Base-by-base conservation (phyloP, 2,329 filamentous ascomycete genomes). In the Pyricularia grisea region DNA sequence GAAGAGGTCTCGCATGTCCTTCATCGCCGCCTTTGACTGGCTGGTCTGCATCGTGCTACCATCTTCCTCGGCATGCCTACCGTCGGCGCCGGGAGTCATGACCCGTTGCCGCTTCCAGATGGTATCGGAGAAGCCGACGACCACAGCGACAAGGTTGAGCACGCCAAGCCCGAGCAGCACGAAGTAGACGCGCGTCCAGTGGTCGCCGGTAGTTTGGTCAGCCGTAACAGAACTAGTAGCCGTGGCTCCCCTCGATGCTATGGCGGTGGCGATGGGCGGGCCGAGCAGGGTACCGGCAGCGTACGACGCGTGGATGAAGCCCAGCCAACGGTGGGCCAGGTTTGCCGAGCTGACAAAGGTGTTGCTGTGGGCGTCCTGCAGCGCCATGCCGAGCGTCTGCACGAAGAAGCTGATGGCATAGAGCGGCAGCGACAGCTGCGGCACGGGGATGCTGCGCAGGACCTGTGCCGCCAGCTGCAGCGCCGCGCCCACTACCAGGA, bases 291-390 rank as follows among this genome's bases (percentile, higher is more conserved):
- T 84, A 0, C 88, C 87, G 0, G 83, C 81, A 73, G 80, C 80
- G 72, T 88, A 90, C 81, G 86, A 87, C 10, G 87, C 88, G 71
- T 90, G 88, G 20, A 90, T 88, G 68, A 89, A 85, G 0, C 86
- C 85, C 0, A 90, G 78, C 84, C 86, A 89, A 4, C 86, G 78
- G 73, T 90, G 86, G 0, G 86, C 83, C 0, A 76, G 78, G 20
- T 81, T 80, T 0, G 83, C 75, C 0, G 81, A 79, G 0, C 84
- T 81, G 0, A 89, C 87, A 69, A 87, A 90, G 0, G 86, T 86
- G 69, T 91, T 90, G 0, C 84, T 83, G 27, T 89, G 86, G 0
- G 87, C 84, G 71, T 91, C 88, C 70, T 90, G 86, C 69, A 85
- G 89, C 0, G 85, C 88, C 74, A 89, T 87, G 0, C 88, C 88